Evolutionary conservation across 306 rosid genomes (phyloP), one percentile per base, ranked within the genome.

Genomic region (Quercus cerris): DNA sequence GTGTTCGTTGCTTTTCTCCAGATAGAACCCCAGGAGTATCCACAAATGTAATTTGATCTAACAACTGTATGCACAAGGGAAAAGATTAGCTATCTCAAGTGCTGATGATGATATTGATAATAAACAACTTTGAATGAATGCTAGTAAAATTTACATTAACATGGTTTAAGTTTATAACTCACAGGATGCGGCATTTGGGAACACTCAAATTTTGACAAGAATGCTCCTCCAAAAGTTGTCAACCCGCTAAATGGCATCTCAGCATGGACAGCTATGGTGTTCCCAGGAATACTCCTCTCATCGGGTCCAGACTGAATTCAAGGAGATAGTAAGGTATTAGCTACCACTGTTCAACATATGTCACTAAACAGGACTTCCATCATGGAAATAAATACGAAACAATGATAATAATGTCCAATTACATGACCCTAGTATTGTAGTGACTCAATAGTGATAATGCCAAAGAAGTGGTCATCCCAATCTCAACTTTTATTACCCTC

Each of bases 21-120:
- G 99, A 95, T 27, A 95, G 86, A 81, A 95, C 99, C 51, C 99
- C 98, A 76, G 99, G 99, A 78, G 98, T 95, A 76, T 95, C 99
- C 78, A 91, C 98, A 69, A 95, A 75, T 74, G 92, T 95, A 77
- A 95, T 76, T 83, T 91, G 93, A 84, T 95, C 90, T 55, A 95
- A 84, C 78, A 93, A 84, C 99, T 93, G 59, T 57, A 71, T 81
- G 22, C 23, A 31, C 51, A 19, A 75, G 38, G 58, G 77, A 52
- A 25, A 70, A 73, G 74, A 52, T 61, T 66, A 55, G 49, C 31
- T 63, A 6, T n/a, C 35, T 31, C 10, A 31, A 66, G 46, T 18
- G 6, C 46, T 0, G 46, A 41, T 49, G 4, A 49, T 49, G 54
- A 49, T 49, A 49, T 49, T 49, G 54, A 49, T 12, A 0, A 49